These are phyloP conservation scores for Nemania abortiva DNA, from an alignment of 2,329 filamentous ascomycete species.

Conservation along the genomic window DNA sequence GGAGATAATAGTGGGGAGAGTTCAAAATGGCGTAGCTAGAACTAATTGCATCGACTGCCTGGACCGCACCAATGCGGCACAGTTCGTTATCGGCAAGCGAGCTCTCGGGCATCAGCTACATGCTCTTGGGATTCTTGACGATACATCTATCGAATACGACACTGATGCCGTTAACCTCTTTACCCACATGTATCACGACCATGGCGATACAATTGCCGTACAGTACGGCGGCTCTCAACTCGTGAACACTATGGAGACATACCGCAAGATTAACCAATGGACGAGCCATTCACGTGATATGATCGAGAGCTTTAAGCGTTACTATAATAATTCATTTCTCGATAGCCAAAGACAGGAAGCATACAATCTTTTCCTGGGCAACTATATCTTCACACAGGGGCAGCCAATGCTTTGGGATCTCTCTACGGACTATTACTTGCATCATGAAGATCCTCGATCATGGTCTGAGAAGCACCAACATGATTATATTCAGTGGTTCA, in stretches of 20 bases:
- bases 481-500: conserved; percentile 93
- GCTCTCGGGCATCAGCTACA: conserved; percentile 93
- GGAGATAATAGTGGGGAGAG: conserved; percentile 70
- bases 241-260: conserved; percentile 99
- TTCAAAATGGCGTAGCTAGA: conserved; percentile 92
- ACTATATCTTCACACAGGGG: conserved; percentile 88
- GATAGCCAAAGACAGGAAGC: conserved; percentile 98
- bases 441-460: conserved; percentile 84
- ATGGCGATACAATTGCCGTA: conserved; percentile 96
- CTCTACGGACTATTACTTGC: conserved; percentile 93
- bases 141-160: conserved; percentile 87
- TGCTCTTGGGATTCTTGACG: conserved; percentile 86
- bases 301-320: conserved; percentile 98
- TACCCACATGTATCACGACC: conserved; percentile 98
- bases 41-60: conserved; percentile 99
- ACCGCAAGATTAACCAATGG: conserved; percentile 99
- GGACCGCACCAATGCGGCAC: conserved; percentile 95
- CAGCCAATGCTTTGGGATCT: conserved; percentile 98
- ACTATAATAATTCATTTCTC: conserved; percentile 98
- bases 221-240: conserved; percentile 98
- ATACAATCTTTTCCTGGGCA: conserved; percentile 96
- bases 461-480: conserved; percentile 73
- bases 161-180: conserved; percentile 96
- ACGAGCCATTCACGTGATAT: conserved; percentile 97
- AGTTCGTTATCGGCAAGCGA: conserved; percentile 96